Conservation (phyloP, 768 basidiomycete species). For the Infundibulicybe gibba region DNA sequence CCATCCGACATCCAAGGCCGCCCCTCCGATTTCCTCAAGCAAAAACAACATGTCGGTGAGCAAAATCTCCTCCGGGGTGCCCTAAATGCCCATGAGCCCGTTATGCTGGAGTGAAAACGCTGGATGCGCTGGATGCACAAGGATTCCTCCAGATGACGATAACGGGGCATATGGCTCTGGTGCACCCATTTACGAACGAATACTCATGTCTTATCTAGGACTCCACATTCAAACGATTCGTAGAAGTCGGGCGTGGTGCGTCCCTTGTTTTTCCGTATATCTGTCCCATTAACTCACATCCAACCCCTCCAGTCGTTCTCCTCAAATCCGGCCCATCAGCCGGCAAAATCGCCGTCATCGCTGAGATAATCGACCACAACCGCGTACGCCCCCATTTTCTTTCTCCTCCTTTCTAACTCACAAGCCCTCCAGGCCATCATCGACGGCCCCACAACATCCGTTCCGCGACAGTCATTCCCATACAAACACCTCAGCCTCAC, state of each 20-base stretch:
- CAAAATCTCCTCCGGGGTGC: constrained; percentile 8
- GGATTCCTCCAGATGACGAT: constrained; percentile 8
- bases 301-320: constrained; percentile 73
- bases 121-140: constrained; percentile 19
- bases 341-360: constrained; percentile 92
- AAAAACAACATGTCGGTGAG: constrained; percentile 30
- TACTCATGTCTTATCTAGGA: constrained; percentile 36
- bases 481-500: constrained; percentile 94
- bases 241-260: constrained; percentile 94
- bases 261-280: constrained; percentile 2
- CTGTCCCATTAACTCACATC: constrained; percentile 4
- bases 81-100: constrained; percentile 10
- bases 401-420: neutral
- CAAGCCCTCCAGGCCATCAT: constrained; percentile 71
- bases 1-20: constrained; percentile 19
- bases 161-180: neutral
- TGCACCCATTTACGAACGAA: neutral
- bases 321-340: constrained; percentile 82
- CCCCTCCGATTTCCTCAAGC: constrained; percentile 23
- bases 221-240: constrained; percentile 95
- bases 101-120: constrained; percentile 6
- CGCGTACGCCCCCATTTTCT: constrained; percentile 52
- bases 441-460: constrained; percentile 88
- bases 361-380: constrained; percentile 99
- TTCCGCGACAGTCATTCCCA: constrained; percentile 88